Evolutionary conservation across 352 stramenopile species (phyloP).

Genomic region (Elongisporangium undulatum): DNA sequence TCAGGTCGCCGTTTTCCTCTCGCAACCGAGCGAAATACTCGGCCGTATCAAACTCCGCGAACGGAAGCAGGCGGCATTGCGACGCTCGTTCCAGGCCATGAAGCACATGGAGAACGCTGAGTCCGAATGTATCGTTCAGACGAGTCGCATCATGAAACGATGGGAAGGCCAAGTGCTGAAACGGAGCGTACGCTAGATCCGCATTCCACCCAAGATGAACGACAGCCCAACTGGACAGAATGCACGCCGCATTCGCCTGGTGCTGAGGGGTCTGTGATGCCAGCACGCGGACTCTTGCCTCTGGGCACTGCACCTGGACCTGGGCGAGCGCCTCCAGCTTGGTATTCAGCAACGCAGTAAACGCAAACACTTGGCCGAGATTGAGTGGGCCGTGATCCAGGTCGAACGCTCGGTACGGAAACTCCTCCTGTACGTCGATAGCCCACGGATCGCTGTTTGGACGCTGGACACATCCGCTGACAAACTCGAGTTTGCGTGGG

Average conservation of each 20-base stretch:
- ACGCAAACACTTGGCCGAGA: constrained; percentile 94
- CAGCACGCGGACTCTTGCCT: constrained; percentile 89
- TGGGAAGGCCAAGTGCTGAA: constrained; percentile 70
- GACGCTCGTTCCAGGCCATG: constrained; percentile 52
- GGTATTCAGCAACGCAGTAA: constrained; percentile 89
- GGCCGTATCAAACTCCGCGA: constrained; percentile 49
- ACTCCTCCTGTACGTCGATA: constrained; percentile 89
- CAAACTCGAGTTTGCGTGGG: neutral
- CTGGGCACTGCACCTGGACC: constrained; percentile 2
- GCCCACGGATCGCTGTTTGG: constrained; percentile 25
- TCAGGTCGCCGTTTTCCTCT: constrained; percentile 97
- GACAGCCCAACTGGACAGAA: constrained; percentile 92
- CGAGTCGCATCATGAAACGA: constrained; percentile 82
- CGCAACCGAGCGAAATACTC: constrained; percentile 76
- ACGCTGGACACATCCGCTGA: neutral
- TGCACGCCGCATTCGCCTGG: constrained; percentile 91
- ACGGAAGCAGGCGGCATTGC: constrained; percentile 41
- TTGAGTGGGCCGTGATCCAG: constrained; percentile 98
- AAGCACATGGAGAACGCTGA: constrained; percentile 64
- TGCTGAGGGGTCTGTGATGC: constrained; percentile 78
- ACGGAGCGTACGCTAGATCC: constrained; percentile 82
- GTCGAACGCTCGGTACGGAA: constrained; percentile 99
- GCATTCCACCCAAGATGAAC: constrained; percentile 89
- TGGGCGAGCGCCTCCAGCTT: constrained; percentile 69
- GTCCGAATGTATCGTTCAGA: constrained; percentile 58